Evolutionary conservation across 352 stramenopile species (phyloP), one percentile per base, ranked within the genome.

Genomic region (Pythium volutum): DNA sequence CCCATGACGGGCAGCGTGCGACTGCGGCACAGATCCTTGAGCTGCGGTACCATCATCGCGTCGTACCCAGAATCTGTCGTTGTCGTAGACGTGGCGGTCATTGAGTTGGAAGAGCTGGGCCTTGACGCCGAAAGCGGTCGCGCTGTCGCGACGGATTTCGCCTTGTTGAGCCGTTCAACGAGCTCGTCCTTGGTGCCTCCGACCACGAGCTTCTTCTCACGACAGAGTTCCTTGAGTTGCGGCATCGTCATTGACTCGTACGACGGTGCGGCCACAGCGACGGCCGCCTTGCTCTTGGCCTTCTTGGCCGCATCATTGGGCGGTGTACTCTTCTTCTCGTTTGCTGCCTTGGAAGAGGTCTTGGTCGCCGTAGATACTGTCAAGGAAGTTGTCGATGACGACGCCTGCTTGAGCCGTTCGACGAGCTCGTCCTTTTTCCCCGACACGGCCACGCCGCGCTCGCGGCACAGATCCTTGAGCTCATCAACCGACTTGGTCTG

Each of bases 21-120:
- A 22, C 47, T 50, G 16, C 59, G 59, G 22, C 59, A 67, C 33
- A 61, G 36, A 20, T 61, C 59, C 42, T 67, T 67, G n/a, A 67
- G 52, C 20, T 67, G 59, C 1, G 50, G 34, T 5, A 56, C 41
- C 22, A 41, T 61, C 51, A 67, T 67, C 33, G 43, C 47, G 8
- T 61, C 59, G 59, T 61, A 67, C 18, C 38, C 56, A 26, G 29
- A 6, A 51, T 66, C 48, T 6, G 47, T n/a, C 16, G 47, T 10
- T 1, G 12, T 22, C 9, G 38, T 46, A 0, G 42, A 34, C 8
- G 56, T 25, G 6, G 45, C 7, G 8, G 29, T 23, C 9, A 36
- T 36, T 11, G 31, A 36, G 14, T 8, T 36, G 14, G 51, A 39
- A 0, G 20, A 1, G 18, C n/a, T 59, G 15, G 31, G 23, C 41